Conservation (phyloP, 345 rosid species). For the Pugionium cornutum region DNA sequence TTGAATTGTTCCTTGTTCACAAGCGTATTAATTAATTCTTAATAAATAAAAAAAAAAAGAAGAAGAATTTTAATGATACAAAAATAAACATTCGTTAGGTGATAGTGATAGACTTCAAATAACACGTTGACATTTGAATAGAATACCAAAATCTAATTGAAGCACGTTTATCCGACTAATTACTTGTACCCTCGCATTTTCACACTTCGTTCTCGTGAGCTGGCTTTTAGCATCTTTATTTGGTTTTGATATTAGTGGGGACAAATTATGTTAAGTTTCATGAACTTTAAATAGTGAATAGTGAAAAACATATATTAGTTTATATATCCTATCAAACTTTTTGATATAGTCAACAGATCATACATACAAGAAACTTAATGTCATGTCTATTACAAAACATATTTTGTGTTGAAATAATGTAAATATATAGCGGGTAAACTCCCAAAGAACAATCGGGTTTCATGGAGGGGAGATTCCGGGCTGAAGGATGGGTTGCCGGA, state of each 20-base stretch:
- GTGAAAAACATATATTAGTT: no score
- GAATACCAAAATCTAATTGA: conserved; percentile 13
- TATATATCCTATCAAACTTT: no score
- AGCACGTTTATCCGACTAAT: conserved; percentile 38
- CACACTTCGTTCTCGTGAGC: conserved; percentile 27
- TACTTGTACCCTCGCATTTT: conserved; percentile 6
- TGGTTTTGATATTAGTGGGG: no score
- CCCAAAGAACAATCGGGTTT: conserved; percentile 59
- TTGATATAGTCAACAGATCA: no score
- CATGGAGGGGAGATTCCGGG: conserved; percentile 84
- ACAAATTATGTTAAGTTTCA: no score
- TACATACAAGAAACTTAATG: no score
- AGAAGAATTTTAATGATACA: background rate
- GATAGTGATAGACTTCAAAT: background rate
- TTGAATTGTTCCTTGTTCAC: conserved; percentile 31
- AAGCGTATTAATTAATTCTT: background rate
- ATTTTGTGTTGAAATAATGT: no score
- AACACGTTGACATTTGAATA: conserved; percentile 30
- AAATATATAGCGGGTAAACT: conserved; percentile 61
- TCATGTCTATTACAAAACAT: no score
- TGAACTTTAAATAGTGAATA: no score
- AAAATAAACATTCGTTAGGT: conserved; percentile 30
- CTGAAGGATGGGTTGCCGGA: conserved; percentile 57
- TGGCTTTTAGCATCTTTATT: conserved; percentile 4
- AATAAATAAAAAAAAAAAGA: background rate